A percentile compares a stretch with the other conserved stretches of the same genome.
Conservation (phyloP, 2,329 filamentous ascomycete species). For the Intubia oerlemansii region DNA sequence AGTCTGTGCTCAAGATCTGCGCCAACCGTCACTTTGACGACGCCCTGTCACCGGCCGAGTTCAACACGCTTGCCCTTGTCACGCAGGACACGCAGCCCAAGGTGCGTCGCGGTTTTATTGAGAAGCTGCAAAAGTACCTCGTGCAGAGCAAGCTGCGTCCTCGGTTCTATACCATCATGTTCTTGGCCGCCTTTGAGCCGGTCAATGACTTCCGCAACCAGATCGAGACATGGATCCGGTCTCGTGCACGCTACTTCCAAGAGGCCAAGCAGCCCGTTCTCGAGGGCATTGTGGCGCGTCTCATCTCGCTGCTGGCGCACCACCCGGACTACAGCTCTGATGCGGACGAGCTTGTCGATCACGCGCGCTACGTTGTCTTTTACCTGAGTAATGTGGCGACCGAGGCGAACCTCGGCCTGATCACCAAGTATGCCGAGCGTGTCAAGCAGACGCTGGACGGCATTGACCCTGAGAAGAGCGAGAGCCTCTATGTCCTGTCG, state of each 20-base stretch:
- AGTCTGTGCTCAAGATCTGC: conserved; percentile 67
- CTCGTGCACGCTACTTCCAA: conserved; percentile 46
- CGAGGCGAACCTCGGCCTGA: conserved; percentile 68
- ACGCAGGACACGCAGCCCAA: conserved; percentile 55
- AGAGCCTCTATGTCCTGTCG: conserved; percentile 66
- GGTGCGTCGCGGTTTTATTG: conserved; percentile 61
- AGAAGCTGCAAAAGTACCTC: conserved; percentile 79
- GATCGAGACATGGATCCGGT: conserved; percentile 74
- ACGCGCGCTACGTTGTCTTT: conserved; percentile 75
- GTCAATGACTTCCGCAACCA: conserved; percentile 48
- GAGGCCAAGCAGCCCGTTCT: conserved; percentile 42
- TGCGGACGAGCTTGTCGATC: conserved; percentile 51
- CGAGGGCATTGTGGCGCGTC: conserved; percentile 60
- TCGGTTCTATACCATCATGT: conserved; percentile 77
- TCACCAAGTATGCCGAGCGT: conserved; percentile 80
- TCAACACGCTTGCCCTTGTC: conserved; percentile 63
- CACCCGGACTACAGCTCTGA: conserved; percentile 70
- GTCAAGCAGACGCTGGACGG: conserved; percentile 79
- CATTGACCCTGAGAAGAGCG: conserved; percentile 43
- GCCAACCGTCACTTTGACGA: conserved; percentile 56
- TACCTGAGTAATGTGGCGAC: conserved; percentile 68
- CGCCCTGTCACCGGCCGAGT: conserved; percentile 48
- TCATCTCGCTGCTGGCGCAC: conserved; percentile 76
- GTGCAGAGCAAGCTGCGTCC: conserved; percentile 45
- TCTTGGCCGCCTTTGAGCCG: conserved; percentile 80